Conservation (phyloP, 345 rosid genomes). For the Boechera retrofracta region DNA sequence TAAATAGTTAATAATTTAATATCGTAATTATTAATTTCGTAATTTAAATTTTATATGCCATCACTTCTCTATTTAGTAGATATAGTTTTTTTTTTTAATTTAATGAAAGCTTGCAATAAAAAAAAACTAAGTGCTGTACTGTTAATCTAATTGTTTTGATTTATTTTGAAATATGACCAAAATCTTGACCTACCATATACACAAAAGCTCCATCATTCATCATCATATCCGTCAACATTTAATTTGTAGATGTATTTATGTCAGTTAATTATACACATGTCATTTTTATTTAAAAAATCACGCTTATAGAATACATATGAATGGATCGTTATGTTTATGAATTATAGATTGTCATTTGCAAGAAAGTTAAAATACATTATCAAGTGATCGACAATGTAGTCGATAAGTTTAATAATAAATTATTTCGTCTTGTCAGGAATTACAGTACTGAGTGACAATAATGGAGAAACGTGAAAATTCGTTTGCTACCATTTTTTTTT, state of each 20-base stretch:
- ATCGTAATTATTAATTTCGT: too few species aligned
- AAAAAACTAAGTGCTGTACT: too few species aligned
- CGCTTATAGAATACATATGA: not conserved
- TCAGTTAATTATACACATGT: not conserved
- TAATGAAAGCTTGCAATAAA: too few species aligned
- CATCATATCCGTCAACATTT: not conserved
- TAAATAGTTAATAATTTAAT: too few species aligned
- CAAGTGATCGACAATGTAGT: not conserved
- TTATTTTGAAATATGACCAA: too few species aligned
- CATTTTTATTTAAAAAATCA: too few species aligned
- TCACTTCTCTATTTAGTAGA: too few species aligned
- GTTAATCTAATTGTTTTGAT: too few species aligned
- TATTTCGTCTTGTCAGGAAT: not conserved
- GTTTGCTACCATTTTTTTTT: not conserved
- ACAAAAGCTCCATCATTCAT: not conserved
- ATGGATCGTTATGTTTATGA: not conserved
- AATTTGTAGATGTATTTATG: not conserved
- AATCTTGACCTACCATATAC: not conserved
- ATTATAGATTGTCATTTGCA: not conserved
- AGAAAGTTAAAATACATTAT: not conserved
- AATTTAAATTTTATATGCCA: too few species aligned
- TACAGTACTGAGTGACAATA: not conserved
- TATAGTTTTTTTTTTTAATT: too few species aligned
- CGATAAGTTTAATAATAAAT: not conserved
- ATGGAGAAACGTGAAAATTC: conserved; percentile 11